A percentile compares a stretch with the other conserved stretches of the same genome.
Evolutionary conservation across 2,329 filamentous ascomycete species (phyloP).

Genomic region (Fusarium musae): DNA sequence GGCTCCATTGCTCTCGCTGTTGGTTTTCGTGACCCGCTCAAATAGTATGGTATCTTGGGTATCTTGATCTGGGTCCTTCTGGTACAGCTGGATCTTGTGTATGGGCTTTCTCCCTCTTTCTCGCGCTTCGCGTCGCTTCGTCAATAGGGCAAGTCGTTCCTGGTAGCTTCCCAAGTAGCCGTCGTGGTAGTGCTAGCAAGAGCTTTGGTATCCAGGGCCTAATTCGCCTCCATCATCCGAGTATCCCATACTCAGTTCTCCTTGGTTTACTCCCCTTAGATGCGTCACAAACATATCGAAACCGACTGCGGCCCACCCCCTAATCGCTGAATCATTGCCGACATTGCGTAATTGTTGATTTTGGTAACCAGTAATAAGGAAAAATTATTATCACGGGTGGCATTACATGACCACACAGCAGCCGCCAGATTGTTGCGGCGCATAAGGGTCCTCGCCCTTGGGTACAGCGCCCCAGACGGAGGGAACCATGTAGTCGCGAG

Average conservation of each 20-base stretch:
- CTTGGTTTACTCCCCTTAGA: slow-evolving; percentile 39
- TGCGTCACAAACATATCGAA: slow-evolving; percentile 45
- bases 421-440: slow-evolving; percentile 89
- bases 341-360: slow-evolving; percentile 45
- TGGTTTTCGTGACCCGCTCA: slow-evolving; percentile 39
- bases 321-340: slow-evolving; percentile 48
- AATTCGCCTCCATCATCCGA: slow-evolving; percentile 24
- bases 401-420: slow-evolving; percentile 95
- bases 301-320: slow-evolving; percentile 43
- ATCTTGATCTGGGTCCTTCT: slow-evolving; percentile 41
- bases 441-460: slow-evolving; percentile 97
- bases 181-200: slow-evolving; percentile 32
- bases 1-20: slow-evolving; percentile 33
- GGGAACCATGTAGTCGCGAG: slow-evolving; percentile 98
- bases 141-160: slow-evolving; percentile 26
- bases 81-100: slow-evolving; percentile 37
- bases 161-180: slow-evolving; percentile 23
- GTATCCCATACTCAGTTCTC: slow-evolving; percentile 31
- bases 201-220: slow-evolving; percentile 39
- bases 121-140: slow-evolving; percentile 26
- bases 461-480: slow-evolving; percentile 96
- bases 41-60: slow-evolving; percentile 44
- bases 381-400: slow-evolving; percentile 33
- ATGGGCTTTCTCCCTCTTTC: slow-evolving; percentile 19
- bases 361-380: slow-evolving; percentile 42